A percentile compares a stretch with the other conserved stretches of the same genome.
Evolutionary conservation across 1,139 yeast species (phyloP).

Genomic region (Debaryomyces nepalensis): DNA sequence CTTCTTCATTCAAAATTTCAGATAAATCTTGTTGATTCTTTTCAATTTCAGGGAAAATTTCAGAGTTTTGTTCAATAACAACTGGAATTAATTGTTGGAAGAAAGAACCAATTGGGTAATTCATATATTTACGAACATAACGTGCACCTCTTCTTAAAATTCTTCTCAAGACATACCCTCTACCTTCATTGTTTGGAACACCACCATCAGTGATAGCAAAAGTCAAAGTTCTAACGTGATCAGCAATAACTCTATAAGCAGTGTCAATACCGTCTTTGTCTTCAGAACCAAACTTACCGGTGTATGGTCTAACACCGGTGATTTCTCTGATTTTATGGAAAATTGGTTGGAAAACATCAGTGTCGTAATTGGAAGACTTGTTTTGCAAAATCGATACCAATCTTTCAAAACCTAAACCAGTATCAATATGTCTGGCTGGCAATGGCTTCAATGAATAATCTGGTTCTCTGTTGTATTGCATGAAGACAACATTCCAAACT

Average conservation of each 20-base stretch:
- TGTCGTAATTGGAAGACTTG: slow-evolving; percentile 90
- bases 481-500: slow-evolving; percentile 96
- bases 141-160: slow-evolving; percentile 97
- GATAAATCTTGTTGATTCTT: slow-evolving; percentile 74
- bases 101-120: slow-evolving; percentile 92
- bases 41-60: slow-evolving; percentile 87
- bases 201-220: slow-evolving; percentile 98
- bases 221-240: slow-evolving; percentile 95
- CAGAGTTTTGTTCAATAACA: slow-evolving; percentile 83
- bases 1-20: slow-evolving; percentile 95
- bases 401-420: slow-evolving; percentile 99
- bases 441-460: slow-evolving; percentile 79
- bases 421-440: slow-evolving; percentile 94
- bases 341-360: slow-evolving; percentile 92
- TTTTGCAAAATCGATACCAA: slow-evolving; percentile 92
- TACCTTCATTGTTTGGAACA: slow-evolving; percentile 98
- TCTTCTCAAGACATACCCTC: slow-evolving; percentile 97
- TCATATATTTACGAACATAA: slow-evolving; percentile 93
- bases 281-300: slow-evolving; percentile 91
- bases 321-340: slow-evolving; percentile 86
- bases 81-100: slow-evolving; percentile 93
- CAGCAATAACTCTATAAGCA: slow-evolving; percentile 97
- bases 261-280: slow-evolving; percentile 95
- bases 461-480: slow-evolving; percentile 93
- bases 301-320: slow-evolving; percentile 88